These are phyloP conservation scores for Cordia subcordata DNA, from an alignment of 257 asterid genomes.

Conservation along the genomic window DNA sequence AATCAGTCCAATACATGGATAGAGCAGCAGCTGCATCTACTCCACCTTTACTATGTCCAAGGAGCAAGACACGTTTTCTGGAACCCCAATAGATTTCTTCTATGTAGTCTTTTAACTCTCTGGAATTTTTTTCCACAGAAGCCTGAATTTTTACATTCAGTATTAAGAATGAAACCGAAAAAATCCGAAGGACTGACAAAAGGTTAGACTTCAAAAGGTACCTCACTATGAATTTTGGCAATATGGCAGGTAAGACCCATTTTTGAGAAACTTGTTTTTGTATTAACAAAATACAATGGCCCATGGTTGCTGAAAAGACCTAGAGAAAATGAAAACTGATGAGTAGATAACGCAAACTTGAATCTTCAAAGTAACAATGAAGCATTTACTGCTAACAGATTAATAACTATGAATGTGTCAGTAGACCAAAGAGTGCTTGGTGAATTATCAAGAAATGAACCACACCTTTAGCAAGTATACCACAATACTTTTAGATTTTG, in stretches of 20 bases:
- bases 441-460: no score
- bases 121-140: slow-evolving; percentile 85
- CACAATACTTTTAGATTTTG: no score
- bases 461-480: no score
- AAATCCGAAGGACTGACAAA: background rate
- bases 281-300: slow-evolving; percentile 69
- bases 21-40: slow-evolving; percentile 90
- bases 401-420: background rate
- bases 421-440: background rate
- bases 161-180: background rate
- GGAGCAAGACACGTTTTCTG: slow-evolving; percentile 69
- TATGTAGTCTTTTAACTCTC: slow-evolving; percentile 79
- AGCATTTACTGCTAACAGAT: background rate
- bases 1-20: slow-evolving; percentile 86
- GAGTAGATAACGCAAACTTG: background rate
- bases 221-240: slow-evolving; percentile 55
- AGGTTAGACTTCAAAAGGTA: slow-evolving; percentile 9
- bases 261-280: slow-evolving; percentile 76
- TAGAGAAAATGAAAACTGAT: slow-evolving; percentile 12
- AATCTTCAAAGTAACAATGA: slow-evolving; percentile 1
- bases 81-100: slow-evolving; percentile 98
- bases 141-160: slow-evolving; percentile 45
- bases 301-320: slow-evolving; percentile 57
- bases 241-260: slow-evolving; percentile 96
- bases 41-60: slow-evolving; percentile 99